Evolutionary conservation across 805 yeast genomes (phyloP).

Genomic region (Metschnikowia sp.): DNA sequence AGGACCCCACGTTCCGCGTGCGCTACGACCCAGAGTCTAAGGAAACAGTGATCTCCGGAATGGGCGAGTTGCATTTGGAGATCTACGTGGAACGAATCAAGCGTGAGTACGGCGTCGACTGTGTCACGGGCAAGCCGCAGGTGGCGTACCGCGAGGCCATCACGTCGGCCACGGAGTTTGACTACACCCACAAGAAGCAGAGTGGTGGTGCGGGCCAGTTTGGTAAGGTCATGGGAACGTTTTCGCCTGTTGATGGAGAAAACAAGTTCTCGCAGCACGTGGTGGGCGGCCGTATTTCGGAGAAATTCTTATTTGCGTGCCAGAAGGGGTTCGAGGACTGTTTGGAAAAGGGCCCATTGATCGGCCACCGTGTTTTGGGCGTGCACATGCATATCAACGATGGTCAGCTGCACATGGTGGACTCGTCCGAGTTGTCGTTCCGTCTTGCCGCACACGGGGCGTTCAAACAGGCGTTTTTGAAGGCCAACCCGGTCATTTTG

Average conservation of each 20-base stretch:
- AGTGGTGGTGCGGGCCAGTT: constrained; percentile 99
- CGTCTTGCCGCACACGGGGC: constrained; percentile 90
- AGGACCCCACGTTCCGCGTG: constrained; percentile 97
- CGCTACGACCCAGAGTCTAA: constrained; percentile 86
- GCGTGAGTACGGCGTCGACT: constrained; percentile 94
- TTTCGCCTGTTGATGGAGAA: constrained; percentile 61
- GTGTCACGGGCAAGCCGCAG: constrained; percentile 95
- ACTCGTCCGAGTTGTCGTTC: constrained; percentile 93
- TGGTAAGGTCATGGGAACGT: constrained; percentile 89
- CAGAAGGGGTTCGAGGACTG: constrained; percentile 94
- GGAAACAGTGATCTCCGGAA: constrained; percentile 92
- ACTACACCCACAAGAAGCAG: constrained; percentile 95
- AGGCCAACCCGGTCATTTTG: constrained; percentile 79
- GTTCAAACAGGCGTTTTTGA: constrained; percentile 84
- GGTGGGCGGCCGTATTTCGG: constrained; percentile 96
- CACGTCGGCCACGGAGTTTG: constrained; percentile 68
- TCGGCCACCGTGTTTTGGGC: constrained; percentile 92
- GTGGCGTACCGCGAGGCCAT: constrained; percentile 97
- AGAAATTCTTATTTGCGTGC: constrained; percentile 91
- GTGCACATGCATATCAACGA: constrained; percentile 91
- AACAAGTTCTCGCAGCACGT: constrained; percentile 81
- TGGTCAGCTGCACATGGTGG: constrained; percentile 97
- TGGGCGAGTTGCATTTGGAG: constrained; percentile 97
- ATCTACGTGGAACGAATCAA: constrained; percentile 97
- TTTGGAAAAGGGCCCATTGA: constrained; percentile 92